These are phyloP conservation scores for Acorus gramineus DNA, from an alignment of 106 monocot genomes.

Conservation along the genomic window DNA sequence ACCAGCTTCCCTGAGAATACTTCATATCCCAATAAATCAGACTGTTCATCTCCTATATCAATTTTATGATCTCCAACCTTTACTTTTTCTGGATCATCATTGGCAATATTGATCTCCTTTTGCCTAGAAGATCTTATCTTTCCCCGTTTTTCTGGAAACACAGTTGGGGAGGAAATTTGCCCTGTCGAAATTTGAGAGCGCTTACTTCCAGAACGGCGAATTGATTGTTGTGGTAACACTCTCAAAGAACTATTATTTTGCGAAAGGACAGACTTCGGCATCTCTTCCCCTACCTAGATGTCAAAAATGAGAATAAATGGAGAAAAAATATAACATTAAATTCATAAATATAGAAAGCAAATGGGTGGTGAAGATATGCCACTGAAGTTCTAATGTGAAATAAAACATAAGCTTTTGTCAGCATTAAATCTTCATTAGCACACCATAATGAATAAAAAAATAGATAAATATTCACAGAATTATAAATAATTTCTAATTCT, in stretches of 20 bases:
- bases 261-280: conserved; percentile 35
- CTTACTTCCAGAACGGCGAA: conserved; percentile 32
- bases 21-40: conserved; percentile 80
- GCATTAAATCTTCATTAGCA: too few relatives aligned
- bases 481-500: too few relatives aligned
- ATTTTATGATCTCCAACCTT: conserved; percentile 68
- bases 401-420: too few relatives aligned
- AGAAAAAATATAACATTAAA: too few relatives aligned
- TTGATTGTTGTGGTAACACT: conserved; percentile 29
- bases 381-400: too few relatives aligned
- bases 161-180: conserved; percentile 59
- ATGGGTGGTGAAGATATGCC: too few relatives aligned
- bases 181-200: conserved; percentile 36
- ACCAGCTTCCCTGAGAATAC: conserved; percentile 74
- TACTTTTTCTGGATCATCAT: conserved; percentile 34
- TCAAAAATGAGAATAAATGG: too few relatives aligned
- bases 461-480: too few relatives aligned
- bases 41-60: conserved; percentile 81
- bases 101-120: conserved; percentile 21
- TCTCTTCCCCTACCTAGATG: conserved; percentile 13
- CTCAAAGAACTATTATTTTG: conserved; percentile 39
- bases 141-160: conserved; percentile 52
- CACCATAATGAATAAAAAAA: too few relatives aligned
- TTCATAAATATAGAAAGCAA: too few relatives aligned
- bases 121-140: conserved; percentile 42